These are phyloP conservation scores for Eimeria tenella DNA, from an alignment of 169 alveolate species.

Conservation along the genomic window DNA sequence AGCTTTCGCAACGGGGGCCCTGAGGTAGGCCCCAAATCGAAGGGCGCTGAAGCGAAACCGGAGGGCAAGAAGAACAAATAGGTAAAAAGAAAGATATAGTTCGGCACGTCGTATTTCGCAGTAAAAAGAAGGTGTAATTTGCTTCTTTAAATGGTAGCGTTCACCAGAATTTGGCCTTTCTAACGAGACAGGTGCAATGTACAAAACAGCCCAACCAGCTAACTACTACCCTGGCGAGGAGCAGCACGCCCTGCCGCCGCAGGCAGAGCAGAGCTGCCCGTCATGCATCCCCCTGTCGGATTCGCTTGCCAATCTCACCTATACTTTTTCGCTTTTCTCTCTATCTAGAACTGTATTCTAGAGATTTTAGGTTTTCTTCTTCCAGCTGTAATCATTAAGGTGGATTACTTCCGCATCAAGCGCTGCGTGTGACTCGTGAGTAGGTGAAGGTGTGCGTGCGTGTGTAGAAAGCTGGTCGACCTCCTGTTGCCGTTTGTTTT, in stretches of 20 bases:
- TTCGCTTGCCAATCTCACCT: neutral
- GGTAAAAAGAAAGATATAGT: neutral
- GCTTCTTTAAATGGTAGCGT: no score
- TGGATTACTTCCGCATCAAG: neutral
- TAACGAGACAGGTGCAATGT: neutral
- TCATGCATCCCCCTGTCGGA: neutral
- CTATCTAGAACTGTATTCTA: no score
- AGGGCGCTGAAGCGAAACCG: no score
- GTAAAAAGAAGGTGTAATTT: neutral
- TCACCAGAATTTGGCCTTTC: no score
- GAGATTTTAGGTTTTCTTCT: no score
- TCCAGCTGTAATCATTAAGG: neutral
- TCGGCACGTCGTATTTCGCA: neutral
- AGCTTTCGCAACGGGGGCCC: slow-evolving; percentile 36
- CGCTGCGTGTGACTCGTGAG: neutral
- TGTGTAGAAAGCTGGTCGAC: slow-evolving; percentile 7
- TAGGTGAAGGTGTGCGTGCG: slow-evolving; percentile 44
- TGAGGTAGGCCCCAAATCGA: slow-evolving; percentile 25
- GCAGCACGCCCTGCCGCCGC: slow-evolving; percentile 51
- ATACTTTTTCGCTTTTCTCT: neutral
- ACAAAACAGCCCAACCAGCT: slow-evolving; percentile 11
- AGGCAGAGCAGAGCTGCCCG: neutral
- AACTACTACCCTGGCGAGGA: slow-evolving; percentile 37
- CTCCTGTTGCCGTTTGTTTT: neutral
- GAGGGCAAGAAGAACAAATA: no score